phyloP scores from a whole-genome alignment of 2,329 filamentous ascomycete species.

The Coniochaeta ligniaria region DNA sequence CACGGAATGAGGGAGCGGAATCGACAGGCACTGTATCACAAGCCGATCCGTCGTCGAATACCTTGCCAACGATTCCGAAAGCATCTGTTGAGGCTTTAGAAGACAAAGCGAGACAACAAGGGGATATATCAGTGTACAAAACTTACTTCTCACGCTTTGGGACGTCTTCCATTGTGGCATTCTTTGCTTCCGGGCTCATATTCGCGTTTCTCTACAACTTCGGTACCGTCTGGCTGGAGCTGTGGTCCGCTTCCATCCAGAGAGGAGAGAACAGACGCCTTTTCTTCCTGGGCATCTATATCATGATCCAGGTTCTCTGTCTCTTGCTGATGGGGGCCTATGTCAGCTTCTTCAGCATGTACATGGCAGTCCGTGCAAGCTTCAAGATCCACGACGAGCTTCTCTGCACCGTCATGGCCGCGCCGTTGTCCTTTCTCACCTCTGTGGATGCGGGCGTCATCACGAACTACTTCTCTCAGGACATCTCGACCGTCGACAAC shows the following conservation, averaged over 20 bases:
- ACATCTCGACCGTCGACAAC: slow-evolving; percentile 27
- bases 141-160: slow-evolving; percentile 8
- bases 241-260: slow-evolving; percentile 7
- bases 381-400: slow-evolving; percentile 14
- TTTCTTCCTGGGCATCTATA: slow-evolving; percentile 16
- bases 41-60: not conserved
- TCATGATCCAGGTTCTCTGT: slow-evolving; percentile 6
- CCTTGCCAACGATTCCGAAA: not conserved
- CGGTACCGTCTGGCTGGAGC: slow-evolving; percentile 13
- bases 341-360: slow-evolving; percentile 7
- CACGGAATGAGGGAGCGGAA: not conserved
- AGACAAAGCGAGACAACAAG: not conserved
- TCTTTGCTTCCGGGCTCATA: slow-evolving; percentile 3
- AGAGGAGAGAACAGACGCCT: slow-evolving; percentile 2
- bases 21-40: not conserved
- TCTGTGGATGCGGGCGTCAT: slow-evolving; percentile 20
- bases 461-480: slow-evolving; percentile 29
- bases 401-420: slow-evolving; percentile 17
- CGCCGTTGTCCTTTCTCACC: slow-evolving; percentile 20
- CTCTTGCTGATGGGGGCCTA: slow-evolving; percentile 11
- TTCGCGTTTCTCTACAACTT: slow-evolving; percentile 10
- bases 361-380: slow-evolving; percentile 4
- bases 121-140: slow-evolving; percentile 2
- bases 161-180: not conserved
- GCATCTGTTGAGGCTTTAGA: not conserved